Evolutionary conservation across 1,284 basidiomycete genomes (phyloP), one percentile per base, ranked within the genome.

Genomic region (Rhizoctonia solani): DNA sequence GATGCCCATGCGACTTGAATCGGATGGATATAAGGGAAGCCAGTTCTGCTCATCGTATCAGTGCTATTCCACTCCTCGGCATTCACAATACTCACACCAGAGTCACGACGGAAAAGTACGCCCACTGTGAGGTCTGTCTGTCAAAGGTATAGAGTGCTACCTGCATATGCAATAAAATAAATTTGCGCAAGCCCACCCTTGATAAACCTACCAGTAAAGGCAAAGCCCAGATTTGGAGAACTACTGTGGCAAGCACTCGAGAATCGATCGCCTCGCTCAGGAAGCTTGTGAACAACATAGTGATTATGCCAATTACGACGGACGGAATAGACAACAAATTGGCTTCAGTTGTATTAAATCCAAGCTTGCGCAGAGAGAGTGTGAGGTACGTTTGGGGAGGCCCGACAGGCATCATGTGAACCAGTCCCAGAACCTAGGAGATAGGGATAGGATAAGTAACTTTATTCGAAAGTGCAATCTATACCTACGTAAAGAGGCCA

Each of bases 401-500:
- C 63, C 70, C 30, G 47, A 58, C 41, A 67, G 72, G 61, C 73
- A 73, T 52, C 49, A 59, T 44, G 29, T 59, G 56, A 11, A 63
- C 55, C 34, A 68, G 6, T 5, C 47, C 67, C n/a, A 53, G 47
- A 19, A 63, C 30, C 67, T 39, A 59, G 55, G 16, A 44, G 30
- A 21, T 16, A 30, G 21, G 37, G 39, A 23, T 47, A 19, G 16
- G 11, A 9, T 39, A 32, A 29, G n/a, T 42, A 39, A 37, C 39
- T 11, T 3, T 13, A 46, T 11, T 4, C 16, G 41, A 23, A 30
- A n/a, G 14, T 30, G 19, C 4, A 11, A 79, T 72, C 29, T 77
- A 84, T n/a, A 75, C 88, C 74, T 11, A 86, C 76, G 71, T 90
- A 90, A 27, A 90, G 69, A 0, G 88, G 88, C 87, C 88, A 90